phyloP scores from a whole-genome alignment of 768 basidiomycete species.

The Agrocybe praecox region DNA sequence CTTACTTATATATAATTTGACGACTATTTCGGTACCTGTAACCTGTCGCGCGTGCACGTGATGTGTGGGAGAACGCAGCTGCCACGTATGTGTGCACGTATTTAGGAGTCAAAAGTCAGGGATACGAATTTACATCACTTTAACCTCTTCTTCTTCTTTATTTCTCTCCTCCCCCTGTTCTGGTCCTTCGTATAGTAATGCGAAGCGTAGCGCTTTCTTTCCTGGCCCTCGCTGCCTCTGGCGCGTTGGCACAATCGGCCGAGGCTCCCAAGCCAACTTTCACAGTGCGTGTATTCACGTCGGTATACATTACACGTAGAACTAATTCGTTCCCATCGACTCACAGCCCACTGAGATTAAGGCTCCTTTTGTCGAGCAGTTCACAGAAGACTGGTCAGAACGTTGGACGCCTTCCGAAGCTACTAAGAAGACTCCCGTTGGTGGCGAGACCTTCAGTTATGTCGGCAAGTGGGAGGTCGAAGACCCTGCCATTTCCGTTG shows the following conservation, averaged over 20 bases:
- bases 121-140: slow-evolving; percentile 24
- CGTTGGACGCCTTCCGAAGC: slow-evolving; percentile 98
- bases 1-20: slow-evolving; percentile 8
- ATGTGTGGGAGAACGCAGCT: slow-evolving; percentile 39
- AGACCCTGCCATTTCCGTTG: slow-evolving; percentile 73
- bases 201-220: slow-evolving; percentile 87
- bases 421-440: slow-evolving; percentile 96
- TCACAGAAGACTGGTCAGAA: slow-evolving; percentile 85
- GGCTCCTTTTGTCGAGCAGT: slow-evolving; percentile 95
- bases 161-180: slow-evolving; percentile 26
- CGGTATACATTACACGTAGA: slow-evolving; percentile 7
- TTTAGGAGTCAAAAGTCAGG: slow-evolving; percentile 34
- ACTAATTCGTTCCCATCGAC: slow-evolving; percentile 15
- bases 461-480: slow-evolving; percentile 98
- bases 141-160: slow-evolving; percentile 36
- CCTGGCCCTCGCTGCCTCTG: slow-evolving; percentile 66
- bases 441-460: slow-evolving; percentile 95
- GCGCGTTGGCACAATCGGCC: slow-evolving; percentile 61
- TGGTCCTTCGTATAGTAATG: slow-evolving; percentile 79
- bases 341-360: slow-evolving; percentile 73
- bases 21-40: slow-evolving; percentile 8
- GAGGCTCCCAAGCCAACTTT: slow-evolving; percentile 64
- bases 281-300: slow-evolving; percentile 50
- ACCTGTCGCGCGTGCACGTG: slow-evolving; percentile 31
- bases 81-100: slow-evolving; percentile 46